Conservation (phyloP, 306 rosid genomes). For the Castanopsis chinensis region DNA sequence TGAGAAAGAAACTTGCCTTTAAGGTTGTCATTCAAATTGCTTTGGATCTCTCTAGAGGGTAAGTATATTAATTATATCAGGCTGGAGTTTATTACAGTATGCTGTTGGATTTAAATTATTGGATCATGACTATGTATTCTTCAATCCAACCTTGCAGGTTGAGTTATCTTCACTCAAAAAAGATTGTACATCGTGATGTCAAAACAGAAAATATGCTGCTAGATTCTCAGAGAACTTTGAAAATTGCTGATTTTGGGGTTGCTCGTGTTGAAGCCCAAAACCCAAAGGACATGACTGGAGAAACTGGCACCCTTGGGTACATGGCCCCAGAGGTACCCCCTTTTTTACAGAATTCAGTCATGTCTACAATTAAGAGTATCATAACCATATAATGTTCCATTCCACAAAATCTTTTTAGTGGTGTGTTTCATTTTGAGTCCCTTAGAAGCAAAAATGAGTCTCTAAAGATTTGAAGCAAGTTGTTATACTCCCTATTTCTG, state of each 20-base stretch:
- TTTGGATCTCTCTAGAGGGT: constrained; percentile 90
- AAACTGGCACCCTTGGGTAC: constrained; percentile 91
- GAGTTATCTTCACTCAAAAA: constrained; percentile 71
- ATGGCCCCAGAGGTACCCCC: constrained; percentile 89
- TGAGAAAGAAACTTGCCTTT: constrained; percentile 67
- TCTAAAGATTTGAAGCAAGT: not conserved
- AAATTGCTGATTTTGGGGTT: constrained; percentile 93
- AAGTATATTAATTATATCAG: constrained; percentile 8
- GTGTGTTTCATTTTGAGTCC: not conserved
- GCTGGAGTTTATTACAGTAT: not conserved
- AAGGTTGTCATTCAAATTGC: constrained; percentile 79
- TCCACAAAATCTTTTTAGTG: not conserved
- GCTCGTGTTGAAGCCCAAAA: constrained; percentile 91
- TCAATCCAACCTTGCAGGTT: constrained; percentile 46
- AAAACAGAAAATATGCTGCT: constrained; percentile 81
- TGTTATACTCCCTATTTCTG: not conserved
- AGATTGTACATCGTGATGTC: constrained; percentile 82
- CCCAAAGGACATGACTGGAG: constrained; percentile 88
- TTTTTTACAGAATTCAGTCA: not conserved
- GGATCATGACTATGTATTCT: not conserved
- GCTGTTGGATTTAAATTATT: not conserved
- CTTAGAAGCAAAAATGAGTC: not conserved
- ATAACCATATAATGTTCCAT: not conserved
- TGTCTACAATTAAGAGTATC: not conserved
- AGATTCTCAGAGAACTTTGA: constrained; percentile 45